Evolutionary conservation across 345 rosid genomes (phyloP).

Genomic region (Dipteronia sinensis): DNA sequence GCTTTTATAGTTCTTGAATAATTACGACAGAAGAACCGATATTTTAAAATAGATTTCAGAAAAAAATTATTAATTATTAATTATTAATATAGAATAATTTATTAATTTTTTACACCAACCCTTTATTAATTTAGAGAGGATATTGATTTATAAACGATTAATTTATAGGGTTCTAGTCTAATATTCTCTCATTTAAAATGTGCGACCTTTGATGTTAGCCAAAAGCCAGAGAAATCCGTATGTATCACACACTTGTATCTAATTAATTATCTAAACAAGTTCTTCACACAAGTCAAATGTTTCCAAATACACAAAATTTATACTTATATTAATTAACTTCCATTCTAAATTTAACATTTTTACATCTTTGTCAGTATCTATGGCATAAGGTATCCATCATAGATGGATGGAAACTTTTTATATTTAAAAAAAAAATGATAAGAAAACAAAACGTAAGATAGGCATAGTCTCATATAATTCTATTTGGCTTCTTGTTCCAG

Average conservation of each 20-base stretch:
- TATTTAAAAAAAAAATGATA: neutral
- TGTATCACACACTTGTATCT: neutral
- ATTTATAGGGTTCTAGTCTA: too few species aligned
- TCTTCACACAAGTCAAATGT: too few species aligned
- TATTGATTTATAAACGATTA: too few species aligned
- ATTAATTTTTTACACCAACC: too few species aligned
- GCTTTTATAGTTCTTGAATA: too few species aligned
- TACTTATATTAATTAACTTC: constrained; percentile 11
- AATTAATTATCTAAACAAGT: too few species aligned
- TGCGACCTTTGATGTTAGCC: neutral
- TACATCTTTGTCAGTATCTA: constrained; percentile 40
- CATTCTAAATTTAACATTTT: constrained; percentile 27
- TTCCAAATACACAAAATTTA: neutral
- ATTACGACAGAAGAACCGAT: too few species aligned
- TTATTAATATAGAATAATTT: too few species aligned
- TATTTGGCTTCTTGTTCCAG: constrained; percentile 83
- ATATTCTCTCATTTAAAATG: neutral
- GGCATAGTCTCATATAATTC: constrained; percentile 4
- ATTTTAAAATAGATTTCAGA: too few species aligned
- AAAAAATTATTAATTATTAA: too few species aligned
- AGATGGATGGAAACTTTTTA: constrained; percentile 15
- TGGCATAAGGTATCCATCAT: constrained; percentile 29
- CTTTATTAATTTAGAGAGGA: too few species aligned
- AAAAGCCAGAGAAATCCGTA: neutral
- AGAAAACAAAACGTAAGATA: neutral